A percentile compares a stretch with the other conserved stretches of the same genome.
phyloP scores from a whole-genome alignment of 352 stramenopile genomes.

The Globisporangium parvum region DNA sequence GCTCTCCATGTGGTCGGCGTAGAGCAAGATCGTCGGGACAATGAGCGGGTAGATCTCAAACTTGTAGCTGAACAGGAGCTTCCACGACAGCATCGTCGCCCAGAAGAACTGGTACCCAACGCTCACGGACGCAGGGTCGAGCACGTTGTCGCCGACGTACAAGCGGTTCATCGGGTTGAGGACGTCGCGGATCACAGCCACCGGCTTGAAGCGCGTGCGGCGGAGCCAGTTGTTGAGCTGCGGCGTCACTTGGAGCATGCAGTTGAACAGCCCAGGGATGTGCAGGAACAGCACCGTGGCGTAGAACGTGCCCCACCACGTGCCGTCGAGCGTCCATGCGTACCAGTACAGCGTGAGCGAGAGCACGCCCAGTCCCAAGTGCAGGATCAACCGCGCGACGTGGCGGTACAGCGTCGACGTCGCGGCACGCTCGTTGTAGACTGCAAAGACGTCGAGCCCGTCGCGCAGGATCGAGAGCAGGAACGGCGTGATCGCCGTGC shows the following conservation, averaged over 20 bases:
- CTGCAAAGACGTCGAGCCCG: conserved; percentile 88
- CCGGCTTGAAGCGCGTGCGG: conserved; percentile 50
- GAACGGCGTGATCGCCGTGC: conserved; percentile 89
- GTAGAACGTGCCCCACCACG: conserved; percentile 71
- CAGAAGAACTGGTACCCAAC: conserved; percentile 94
- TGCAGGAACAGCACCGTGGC: conserved; percentile 45
- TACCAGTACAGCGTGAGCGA: conserved; percentile 81
- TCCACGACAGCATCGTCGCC: conserved; percentile 92
- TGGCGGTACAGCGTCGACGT: conserved; percentile 77
- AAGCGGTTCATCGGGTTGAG: conserved; percentile 95
- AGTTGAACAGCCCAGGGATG: conserved; percentile 65
- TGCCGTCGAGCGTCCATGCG: conserved; percentile 50
- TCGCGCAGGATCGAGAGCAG: conserved; percentile 87
- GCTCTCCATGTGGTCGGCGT: conserved; percentile 94
- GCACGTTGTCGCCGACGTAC: conserved; percentile 95
- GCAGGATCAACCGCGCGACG: conserved; percentile 76
- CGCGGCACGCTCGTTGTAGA: conserved; percentile 54
- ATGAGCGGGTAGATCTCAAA: conserved; percentile 97
- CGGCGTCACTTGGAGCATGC: conserved; percentile 69
- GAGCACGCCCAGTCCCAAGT: conserved; percentile 51
- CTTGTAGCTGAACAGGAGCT: conserved; percentile 98
- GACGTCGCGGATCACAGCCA: conserved; percentile 69
- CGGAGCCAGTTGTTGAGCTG: conserved; percentile 80
- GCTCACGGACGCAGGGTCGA: conserved; percentile 90
- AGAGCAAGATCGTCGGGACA: conserved; percentile 93